phyloP scores from a whole-genome alignment of 1,284 basidiomycete species.

The Cutaneotrichosporon sp. region DNA sequence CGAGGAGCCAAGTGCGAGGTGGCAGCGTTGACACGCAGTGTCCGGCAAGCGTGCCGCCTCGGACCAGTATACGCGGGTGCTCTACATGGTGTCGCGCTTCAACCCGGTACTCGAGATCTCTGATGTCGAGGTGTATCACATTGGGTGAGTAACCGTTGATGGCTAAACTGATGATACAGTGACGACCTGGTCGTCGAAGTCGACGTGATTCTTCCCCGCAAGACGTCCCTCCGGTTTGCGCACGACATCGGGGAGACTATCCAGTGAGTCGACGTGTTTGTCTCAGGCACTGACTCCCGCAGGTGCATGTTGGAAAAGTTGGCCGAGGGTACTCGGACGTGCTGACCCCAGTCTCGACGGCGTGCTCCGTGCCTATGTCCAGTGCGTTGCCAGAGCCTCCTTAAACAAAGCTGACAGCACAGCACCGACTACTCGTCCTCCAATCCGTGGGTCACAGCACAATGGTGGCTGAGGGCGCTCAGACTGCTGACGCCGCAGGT shows the following conservation, averaged over 20 bases:
- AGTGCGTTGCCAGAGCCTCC: slow-evolving; percentile 29
- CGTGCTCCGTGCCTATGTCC: slow-evolving; percentile 56
- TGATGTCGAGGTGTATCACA: slow-evolving; percentile 54
- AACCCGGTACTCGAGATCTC: slow-evolving; percentile 51
- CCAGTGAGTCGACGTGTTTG: slow-evolving; percentile 33
- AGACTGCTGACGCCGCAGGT: slow-evolving; percentile 5
- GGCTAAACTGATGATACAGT: slow-evolving; percentile 19
- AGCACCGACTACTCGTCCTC: slow-evolving; percentile 42
- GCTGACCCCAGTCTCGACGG: slow-evolving; percentile 47
- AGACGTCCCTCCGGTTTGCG: slow-evolving; percentile 53
- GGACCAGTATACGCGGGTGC: slow-evolving; percentile 51
- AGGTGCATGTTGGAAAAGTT: slow-evolving; percentile 48
- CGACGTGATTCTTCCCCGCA: slow-evolving; percentile 54
- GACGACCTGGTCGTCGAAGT: slow-evolving; percentile 57
- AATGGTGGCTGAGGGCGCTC: neutral
- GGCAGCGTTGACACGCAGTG: slow-evolving; percentile 27
- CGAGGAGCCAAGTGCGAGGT: no score
- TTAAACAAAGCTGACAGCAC: slow-evolving; percentile 6
- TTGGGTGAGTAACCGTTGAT: slow-evolving; percentile 39
- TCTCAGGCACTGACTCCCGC: neutral
- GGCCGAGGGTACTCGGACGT: slow-evolving; percentile 10
- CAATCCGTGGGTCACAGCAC: slow-evolving; percentile 38
- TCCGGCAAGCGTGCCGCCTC: slow-evolving; percentile 42
- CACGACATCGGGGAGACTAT: slow-evolving; percentile 56
- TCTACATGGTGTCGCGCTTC: slow-evolving; percentile 57